These are phyloP conservation scores for Boletellus deceptivus DNA, from an alignment of 1,284 basidiomycete genomes.

Conservation along the genomic window DNA sequence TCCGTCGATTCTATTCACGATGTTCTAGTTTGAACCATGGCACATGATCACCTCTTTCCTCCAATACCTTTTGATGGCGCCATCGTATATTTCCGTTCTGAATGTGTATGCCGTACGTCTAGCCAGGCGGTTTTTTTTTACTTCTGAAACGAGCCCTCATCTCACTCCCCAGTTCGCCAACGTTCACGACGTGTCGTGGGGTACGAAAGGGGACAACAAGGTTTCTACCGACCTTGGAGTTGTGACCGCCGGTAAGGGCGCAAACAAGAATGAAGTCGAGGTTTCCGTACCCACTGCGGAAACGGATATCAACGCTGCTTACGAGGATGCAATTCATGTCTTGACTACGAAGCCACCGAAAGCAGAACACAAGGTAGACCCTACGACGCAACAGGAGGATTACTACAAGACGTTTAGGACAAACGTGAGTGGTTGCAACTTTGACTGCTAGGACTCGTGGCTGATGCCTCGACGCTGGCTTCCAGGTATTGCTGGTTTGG, in stretches of 20 bases:
- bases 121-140: slow-evolving; percentile 1
- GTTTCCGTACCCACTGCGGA: slow-evolving; percentile 78
- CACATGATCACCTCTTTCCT: slow-evolving; percentile 94
- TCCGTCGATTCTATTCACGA: slow-evolving; percentile 7
- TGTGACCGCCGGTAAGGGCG: slow-evolving; percentile 53
- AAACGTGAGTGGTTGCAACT: slow-evolving; percentile 48
- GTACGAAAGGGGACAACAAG: slow-evolving; percentile 89
- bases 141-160: slow-evolving; percentile 4
- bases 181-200: slow-evolving; percentile 88
- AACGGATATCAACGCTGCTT: slow-evolving; percentile 84
- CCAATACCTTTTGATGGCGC: slow-evolving; percentile 90
- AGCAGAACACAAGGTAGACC: slow-evolving; percentile 59
- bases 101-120: slow-evolving; percentile 81
- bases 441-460: not conserved
- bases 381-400: slow-evolving; percentile 79
- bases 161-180: slow-evolving; percentile 66
- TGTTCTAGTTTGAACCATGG: slow-evolving; percentile 77
- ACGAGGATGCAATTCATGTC: slow-evolving; percentile 82
- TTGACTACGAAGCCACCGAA: slow-evolving; percentile 75
- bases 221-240: slow-evolving; percentile 81
- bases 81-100: slow-evolving; percentile 89
- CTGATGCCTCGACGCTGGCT: slow-evolving; percentile 4
- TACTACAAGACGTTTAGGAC: slow-evolving; percentile 88
- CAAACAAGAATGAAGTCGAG: slow-evolving; percentile 72
- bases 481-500: slow-evolving; percentile 74